A percentile compares a stretch with the other conserved stretches of the same genome.
Conservation (phyloP, 306 rosid species). For the Cucumis melo region DNA sequence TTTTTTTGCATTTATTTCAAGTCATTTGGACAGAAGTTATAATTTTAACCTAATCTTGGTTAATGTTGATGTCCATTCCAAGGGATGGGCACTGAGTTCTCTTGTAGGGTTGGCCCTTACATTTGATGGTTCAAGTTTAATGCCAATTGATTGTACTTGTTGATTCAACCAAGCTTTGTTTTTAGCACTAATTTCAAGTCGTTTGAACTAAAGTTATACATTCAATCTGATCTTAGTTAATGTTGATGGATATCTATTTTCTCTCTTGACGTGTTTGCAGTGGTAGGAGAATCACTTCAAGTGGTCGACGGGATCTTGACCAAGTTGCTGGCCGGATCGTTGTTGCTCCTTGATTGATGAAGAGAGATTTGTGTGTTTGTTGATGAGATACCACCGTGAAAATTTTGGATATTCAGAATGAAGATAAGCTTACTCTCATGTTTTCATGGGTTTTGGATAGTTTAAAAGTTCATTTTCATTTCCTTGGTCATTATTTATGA, state of each 20-base stretch:
- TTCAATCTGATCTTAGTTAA: background rate
- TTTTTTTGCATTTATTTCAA: too few species aligned
- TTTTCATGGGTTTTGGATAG: background rate
- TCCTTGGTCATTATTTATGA: background rate
- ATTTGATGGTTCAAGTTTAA: background rate
- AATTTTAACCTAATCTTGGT: too few species aligned
- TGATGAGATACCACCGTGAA: background rate
- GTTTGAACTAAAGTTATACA: background rate
- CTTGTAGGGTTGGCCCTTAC: too few species aligned
- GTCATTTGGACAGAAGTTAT: too few species aligned
- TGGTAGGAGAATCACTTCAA: constrained; percentile 44
- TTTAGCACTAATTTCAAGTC: background rate
- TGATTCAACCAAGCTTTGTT: background rate
- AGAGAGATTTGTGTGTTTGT: background rate
- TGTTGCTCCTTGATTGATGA: constrained; percentile 24
- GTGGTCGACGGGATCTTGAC: constrained; percentile 43
- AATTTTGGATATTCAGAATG: background rate
- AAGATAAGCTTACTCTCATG: background rate
- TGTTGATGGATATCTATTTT: background rate
- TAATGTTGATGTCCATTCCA: constrained; percentile 19
- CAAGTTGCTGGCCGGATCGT: constrained; percentile 57
- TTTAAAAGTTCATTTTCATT: background rate
- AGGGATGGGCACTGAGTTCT: constrained; percentile 23
- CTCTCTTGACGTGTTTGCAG: constrained; percentile 9
- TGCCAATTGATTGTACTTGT: too few species aligned